Evolutionary conservation across 345 rosid species (phyloP), one percentile per base, ranked within the genome.

Genomic region (Noccaea caerulescens): DNA sequence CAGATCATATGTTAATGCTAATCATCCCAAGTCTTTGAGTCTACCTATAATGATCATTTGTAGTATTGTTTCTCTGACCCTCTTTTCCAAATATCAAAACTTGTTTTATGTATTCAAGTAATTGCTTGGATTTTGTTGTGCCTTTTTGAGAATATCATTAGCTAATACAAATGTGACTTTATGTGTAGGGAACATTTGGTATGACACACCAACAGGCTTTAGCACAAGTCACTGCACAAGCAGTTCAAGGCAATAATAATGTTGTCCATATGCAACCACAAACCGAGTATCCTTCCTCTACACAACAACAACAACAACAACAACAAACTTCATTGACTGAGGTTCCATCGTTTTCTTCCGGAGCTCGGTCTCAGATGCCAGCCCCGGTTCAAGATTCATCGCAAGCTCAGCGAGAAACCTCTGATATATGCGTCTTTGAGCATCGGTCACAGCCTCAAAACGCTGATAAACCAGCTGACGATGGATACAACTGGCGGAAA

Each of bases 401-500:
- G 5, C 50, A 44, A 5, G 20, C 43, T n/a, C 51, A 53, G 57
- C 66, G 75, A 77, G 88, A 80, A 67, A 73, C 75, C 4, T 66
- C 81, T 0, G 86, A 81, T 12, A 45, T 72, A 76, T 63, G 79
- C 0, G 81, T 68, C 30, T 63, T 79, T 41, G 82, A 86, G 69
- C 86, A 80, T 37, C 77, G 79, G 38, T 60, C 80, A n/a, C 88
- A 80, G 39, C 75, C 82, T 65, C 50, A 67, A 14, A 46, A 73
- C 49, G 76, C 76, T 52, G 94, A 86, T 54, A 92, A 88, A 77
- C 89, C 92, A 18, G 82, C 87, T 36, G 80, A 76, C 59, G 96
- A 92, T 74, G 86, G 86, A 54, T 89, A 85, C 72, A 92, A 92
- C 61, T 92, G 95, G 98, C 72, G 98, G 11, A 92, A 92, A 77